phyloP scores from a whole-genome alignment of 2,329 filamentous ascomycete species.

The Botrytis deweyae region DNA sequence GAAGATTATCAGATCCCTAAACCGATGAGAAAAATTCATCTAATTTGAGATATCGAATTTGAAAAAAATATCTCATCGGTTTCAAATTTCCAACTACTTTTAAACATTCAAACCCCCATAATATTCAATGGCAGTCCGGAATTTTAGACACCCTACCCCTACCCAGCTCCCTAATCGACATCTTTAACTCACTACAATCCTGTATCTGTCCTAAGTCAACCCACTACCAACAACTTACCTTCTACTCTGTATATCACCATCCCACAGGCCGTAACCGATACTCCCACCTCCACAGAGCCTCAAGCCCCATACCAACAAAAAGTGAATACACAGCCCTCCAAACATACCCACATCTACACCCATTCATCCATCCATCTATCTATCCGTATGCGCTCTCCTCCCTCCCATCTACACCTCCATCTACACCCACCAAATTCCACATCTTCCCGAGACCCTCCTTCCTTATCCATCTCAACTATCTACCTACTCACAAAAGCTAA shows the following conservation, averaged over 20 bases:
- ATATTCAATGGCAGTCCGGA: no score
- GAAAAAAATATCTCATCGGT: no score
- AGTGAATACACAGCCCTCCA: neutral
- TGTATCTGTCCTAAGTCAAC: neutral
- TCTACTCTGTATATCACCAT: neutral
- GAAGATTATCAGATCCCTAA: no score
- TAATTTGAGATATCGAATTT: no score
- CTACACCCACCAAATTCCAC: no score
- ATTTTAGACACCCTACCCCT: no score
- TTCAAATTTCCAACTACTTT: no score
- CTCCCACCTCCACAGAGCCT: neutral
- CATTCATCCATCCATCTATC: neutral
- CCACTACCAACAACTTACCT: neutral
- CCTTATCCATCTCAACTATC: rapidly evolving
- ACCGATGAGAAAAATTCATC: no score
- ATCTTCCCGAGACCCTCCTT: neutral
- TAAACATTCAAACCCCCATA: no score
- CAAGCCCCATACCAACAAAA: neutral
- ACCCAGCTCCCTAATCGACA: neutral
- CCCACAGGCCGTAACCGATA: neutral
- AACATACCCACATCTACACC: no score
- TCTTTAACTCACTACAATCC: neutral
- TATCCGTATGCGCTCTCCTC: no score
- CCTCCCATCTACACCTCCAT: no score
- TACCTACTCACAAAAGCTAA: neutral